These are phyloP conservation scores for Calonectria hawksworthii DNA, from an alignment of 2,329 filamentous ascomycete species.

Conservation along the genomic window DNA sequence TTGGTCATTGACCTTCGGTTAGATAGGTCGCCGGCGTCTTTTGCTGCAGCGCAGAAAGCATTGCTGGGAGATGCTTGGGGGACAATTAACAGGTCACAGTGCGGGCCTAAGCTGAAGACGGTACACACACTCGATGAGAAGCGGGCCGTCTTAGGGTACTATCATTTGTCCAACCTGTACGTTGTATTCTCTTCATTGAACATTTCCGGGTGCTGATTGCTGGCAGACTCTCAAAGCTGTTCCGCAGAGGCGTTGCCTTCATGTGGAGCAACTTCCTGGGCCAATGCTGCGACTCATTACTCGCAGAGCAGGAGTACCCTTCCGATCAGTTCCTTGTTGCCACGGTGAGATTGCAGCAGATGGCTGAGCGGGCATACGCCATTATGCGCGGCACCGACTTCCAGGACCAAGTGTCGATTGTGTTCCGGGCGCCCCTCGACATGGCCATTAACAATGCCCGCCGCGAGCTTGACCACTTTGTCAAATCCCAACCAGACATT, in stretches of 20 bases:
- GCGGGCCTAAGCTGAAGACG: conserved; percentile 23
- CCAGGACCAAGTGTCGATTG: conserved; percentile 36
- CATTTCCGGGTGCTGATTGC: not conserved
- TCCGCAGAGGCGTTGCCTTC: conserved; percentile 50
- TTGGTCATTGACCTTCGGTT: conserved; percentile 56
- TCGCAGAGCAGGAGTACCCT: conserved; percentile 45
- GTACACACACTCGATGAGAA: conserved; percentile 53
- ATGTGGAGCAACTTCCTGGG: conserved; percentile 51
- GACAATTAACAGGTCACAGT: conserved; percentile 33
- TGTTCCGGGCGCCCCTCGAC: conserved; percentile 45
- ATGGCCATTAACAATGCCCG: conserved; percentile 52
- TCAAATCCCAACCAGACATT: conserved; percentile 35
- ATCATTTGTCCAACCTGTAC: conserved; percentile 54
- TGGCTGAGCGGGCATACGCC: conserved; percentile 48
- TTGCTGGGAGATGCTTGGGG: conserved; percentile 52
- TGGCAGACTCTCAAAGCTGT: conserved; percentile 44
- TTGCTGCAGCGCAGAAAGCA: conserved; percentile 41
- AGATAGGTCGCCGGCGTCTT: conserved; percentile 45
- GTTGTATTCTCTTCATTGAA: too few relatives aligned
- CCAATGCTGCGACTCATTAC: conserved; percentile 51
- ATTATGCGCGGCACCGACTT: conserved; percentile 39
- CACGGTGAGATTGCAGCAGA: conserved; percentile 51
- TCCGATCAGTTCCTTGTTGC: conserved; percentile 51
- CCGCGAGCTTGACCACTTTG: conserved; percentile 50
- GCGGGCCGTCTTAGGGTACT: conserved; percentile 57